These are phyloP conservation scores for Gossypium arboreum DNA, from an alignment of 345 rosid genomes.

Conservation along the genomic window DNA sequence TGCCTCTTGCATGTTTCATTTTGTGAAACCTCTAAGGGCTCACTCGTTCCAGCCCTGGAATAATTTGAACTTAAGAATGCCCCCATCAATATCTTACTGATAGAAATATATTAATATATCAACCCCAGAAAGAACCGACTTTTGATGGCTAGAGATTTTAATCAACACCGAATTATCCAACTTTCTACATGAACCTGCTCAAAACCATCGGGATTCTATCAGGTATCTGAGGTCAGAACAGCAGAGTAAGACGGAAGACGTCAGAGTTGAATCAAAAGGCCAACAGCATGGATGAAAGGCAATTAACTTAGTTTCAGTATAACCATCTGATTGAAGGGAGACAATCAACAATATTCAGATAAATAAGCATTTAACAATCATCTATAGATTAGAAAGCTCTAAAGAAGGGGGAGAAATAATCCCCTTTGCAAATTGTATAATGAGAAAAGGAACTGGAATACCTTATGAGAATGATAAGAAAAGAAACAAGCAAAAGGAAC, in stretches of 20 bases:
- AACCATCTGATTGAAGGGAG: neutral
- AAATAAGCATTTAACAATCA: neutral
- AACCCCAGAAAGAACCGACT: neutral
- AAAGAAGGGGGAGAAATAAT: neutral
- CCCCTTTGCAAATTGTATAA: neutral
- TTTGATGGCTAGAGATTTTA: slow-evolving; percentile 18
- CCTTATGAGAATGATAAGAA: neutral
- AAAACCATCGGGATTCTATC: slow-evolving; percentile 17
- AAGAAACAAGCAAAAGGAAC: neutral
- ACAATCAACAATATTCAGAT: neutral
- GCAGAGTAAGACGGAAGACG: neutral
- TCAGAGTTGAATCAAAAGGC: neutral
- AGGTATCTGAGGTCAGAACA: slow-evolving; percentile 4
- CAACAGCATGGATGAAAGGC: neutral
- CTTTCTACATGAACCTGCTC: slow-evolving; percentile 23
- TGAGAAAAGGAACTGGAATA: neutral
- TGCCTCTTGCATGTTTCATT: slow-evolving; percentile 30
- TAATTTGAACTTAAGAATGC: slow-evolving; percentile 34
- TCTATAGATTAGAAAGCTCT: neutral
- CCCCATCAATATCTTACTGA: slow-evolving; percentile 27
- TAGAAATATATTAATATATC: neutral
- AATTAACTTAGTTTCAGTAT: slow-evolving; percentile 2
- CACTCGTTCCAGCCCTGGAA: slow-evolving; percentile 30
- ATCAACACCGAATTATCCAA: slow-evolving; percentile 19
- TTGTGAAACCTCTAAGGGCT: slow-evolving; percentile 16